Percentiles rank a stretch among this genome's conserved stretches.
Evolutionary conservation across 768 basidiomycete genomes (phyloP).

Genomic region (Russula abietina): DNA sequence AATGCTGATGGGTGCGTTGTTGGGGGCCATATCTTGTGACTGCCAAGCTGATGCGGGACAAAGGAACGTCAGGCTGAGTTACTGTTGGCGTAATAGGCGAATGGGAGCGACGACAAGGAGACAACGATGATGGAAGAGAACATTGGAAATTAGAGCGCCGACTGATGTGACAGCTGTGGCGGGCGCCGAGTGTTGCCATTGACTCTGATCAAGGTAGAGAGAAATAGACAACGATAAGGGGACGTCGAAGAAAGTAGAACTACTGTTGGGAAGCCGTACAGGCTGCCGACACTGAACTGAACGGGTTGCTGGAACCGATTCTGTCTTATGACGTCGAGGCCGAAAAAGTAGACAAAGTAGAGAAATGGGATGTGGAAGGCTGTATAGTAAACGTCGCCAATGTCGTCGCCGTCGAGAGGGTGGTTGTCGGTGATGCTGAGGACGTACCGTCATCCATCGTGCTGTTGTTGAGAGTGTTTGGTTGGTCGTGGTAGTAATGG

Average conservation of each 20-base stretch:
- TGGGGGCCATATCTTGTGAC: slow-evolving; percentile 71
- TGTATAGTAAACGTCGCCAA: slow-evolving; percentile 36
- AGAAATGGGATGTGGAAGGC: slow-evolving; percentile 22
- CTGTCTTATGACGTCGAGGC: slow-evolving; percentile 24
- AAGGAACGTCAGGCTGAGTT: slow-evolving; percentile 41
- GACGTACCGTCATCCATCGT: slow-evolving; percentile 74
- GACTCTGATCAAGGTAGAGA: slow-evolving; percentile 25
- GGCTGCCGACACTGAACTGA: slow-evolving; percentile 25
- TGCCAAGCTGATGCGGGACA: slow-evolving; percentile 65
- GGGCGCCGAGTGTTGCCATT: slow-evolving; percentile 21
- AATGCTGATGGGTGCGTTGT: slow-evolving; percentile 58
- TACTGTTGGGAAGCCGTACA: slow-evolving; percentile 25
- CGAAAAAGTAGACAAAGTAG: slow-evolving; percentile 24
- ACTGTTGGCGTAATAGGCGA: slow-evolving; percentile 24
- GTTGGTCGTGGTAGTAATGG: slow-evolving; percentile 24
- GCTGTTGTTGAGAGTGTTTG: slow-evolving; percentile 33
- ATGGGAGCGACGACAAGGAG: slow-evolving; percentile 27
- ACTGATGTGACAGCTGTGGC: slow-evolving; percentile 23
- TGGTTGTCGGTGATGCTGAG: slow-evolving; percentile 68
- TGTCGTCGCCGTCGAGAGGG: slow-evolving; percentile 42
- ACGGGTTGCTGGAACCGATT: slow-evolving; percentile 21
- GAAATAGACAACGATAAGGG: slow-evolving; percentile 16
- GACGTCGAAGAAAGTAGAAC: slow-evolving; percentile 16
- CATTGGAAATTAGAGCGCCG: slow-evolving; percentile 21
- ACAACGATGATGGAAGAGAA: slow-evolving; percentile 28